Evolutionary conservation across 2,329 filamentous ascomycete genomes (phyloP).

Genomic region (Simplicillium sp.): DNA sequence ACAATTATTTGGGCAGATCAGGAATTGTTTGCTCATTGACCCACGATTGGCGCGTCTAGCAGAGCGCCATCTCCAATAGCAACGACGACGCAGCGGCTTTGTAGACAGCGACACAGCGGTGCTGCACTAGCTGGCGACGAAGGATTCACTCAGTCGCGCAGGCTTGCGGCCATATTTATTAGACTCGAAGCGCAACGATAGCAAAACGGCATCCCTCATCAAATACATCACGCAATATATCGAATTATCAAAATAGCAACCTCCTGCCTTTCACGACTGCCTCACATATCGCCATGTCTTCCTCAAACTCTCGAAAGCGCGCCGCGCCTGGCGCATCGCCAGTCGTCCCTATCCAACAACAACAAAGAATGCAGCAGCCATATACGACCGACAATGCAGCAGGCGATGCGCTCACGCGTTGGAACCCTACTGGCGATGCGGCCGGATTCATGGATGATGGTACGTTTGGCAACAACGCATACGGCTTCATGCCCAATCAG

Average conservation of each 20-base stretch:
- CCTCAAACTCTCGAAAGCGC: constrained; percentile 55
- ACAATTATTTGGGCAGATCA: no score
- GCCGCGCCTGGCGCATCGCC: constrained; percentile 63
- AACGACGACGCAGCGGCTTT: no score
- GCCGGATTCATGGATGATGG: constrained; percentile 25
- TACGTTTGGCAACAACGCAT: constrained; percentile 23
- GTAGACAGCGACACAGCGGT: no score
- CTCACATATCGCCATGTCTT: constrained; percentile 27
- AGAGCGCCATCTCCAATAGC: not conserved
- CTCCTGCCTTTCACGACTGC: constrained; percentile 7
- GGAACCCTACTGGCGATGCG: constrained; percentile 30
- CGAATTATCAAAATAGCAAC: no score
- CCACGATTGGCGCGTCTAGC: no score
- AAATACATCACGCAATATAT: no score
- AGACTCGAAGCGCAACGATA: no score
- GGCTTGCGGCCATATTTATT: no score
- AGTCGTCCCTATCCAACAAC: constrained; percentile 35
- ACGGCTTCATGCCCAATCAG: constrained; percentile 25
- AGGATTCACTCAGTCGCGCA: no score
- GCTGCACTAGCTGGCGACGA: no score
- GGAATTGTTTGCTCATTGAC: no score
- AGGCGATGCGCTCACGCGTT: constrained; percentile 36
- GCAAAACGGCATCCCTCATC: no score
- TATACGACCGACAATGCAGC: constrained; percentile 35
- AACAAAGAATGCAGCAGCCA: constrained; percentile 38